phyloP scores from a whole-genome alignment of 345 rosid genomes.

The Melaleuca alternifolia region DNA sequence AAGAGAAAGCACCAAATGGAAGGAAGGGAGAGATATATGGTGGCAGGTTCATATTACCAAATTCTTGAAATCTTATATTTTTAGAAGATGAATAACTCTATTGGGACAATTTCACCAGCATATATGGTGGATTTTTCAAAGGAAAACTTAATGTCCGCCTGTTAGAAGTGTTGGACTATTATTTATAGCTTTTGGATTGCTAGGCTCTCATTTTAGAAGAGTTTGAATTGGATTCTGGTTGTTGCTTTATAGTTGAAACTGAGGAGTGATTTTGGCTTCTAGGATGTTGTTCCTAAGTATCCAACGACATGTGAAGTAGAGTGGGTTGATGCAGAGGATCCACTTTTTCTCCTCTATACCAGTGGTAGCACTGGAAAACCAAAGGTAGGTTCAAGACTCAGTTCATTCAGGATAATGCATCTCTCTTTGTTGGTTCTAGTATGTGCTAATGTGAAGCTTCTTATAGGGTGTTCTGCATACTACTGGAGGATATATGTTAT shows the following conservation, averaged over 20 bases:
- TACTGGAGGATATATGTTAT: conserved; percentile 96
- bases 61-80: not conserved
- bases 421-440: not conserved
- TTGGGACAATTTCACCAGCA: not conserved
- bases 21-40: conserved; percentile 83
- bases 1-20: conserved; percentile 78
- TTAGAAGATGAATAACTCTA: not conserved
- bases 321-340: conserved; percentile 99
- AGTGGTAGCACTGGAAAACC: conserved; percentile 99
- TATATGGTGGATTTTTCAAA: not conserved
- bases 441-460: conserved; percentile 6
- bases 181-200: not conserved
- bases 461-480: conserved; percentile 93
- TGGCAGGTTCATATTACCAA: conserved; percentile 61
- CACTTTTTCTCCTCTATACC: conserved; percentile 86
- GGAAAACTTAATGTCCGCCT: not conserved
- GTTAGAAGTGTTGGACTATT: not conserved
- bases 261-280: conserved; percentile 6
- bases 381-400: conserved; percentile 39
- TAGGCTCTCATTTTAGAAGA: not conserved
- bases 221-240: not conserved
- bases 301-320: conserved; percentile 78
- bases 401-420: not conserved
- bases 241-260: not conserved
- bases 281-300: conserved; percentile 79